Conservation (phyloP, 2,329 filamentous ascomycete species). For the Colletotrichum nymphaeae region DNA sequence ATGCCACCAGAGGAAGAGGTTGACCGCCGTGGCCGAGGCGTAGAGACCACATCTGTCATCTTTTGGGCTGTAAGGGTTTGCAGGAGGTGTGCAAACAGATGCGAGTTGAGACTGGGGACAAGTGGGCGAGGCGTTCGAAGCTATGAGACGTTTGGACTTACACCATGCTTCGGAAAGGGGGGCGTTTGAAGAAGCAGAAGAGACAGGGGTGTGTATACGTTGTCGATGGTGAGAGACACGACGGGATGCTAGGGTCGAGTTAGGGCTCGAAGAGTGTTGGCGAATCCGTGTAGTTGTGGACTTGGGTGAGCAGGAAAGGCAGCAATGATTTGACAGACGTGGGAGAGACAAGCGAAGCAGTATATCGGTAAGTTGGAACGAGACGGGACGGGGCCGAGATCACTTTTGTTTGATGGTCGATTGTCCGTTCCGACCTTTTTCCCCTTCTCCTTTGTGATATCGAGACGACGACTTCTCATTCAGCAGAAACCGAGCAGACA, state of each 20-base stretch:
- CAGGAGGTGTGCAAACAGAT: constrained; percentile 33
- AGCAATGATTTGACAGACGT: constrained; percentile 3
- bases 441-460: constrained; percentile 24
- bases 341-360: constrained; percentile 23
- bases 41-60: constrained; percentile 36
- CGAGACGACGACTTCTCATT: constrained; percentile 19
- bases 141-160: constrained; percentile 35
- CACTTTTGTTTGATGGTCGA: constrained; percentile 14
- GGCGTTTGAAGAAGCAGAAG: constrained; percentile 27
- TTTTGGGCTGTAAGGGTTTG: constrained; percentile 16
- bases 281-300: not conserved
- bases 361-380: constrained; percentile 24
- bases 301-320: constrained; percentile 18
- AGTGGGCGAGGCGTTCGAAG: constrained; percentile 20
- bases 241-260: constrained; percentile 19
- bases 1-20: constrained; percentile 36
- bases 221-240: constrained; percentile 30
- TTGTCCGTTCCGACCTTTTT: constrained; percentile 26
- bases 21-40: constrained; percentile 33
- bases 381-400: constrained; percentile 22
- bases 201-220: constrained; percentile 8
- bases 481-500: constrained; percentile 33
- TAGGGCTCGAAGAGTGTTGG: not conserved
- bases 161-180: constrained; percentile 30
- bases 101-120: constrained; percentile 19